Evolutionary conservation across 2,329 filamentous ascomycete species (phyloP), one percentile per base, ranked within the genome.

Genomic region (Penicillium sumatraense): DNA sequence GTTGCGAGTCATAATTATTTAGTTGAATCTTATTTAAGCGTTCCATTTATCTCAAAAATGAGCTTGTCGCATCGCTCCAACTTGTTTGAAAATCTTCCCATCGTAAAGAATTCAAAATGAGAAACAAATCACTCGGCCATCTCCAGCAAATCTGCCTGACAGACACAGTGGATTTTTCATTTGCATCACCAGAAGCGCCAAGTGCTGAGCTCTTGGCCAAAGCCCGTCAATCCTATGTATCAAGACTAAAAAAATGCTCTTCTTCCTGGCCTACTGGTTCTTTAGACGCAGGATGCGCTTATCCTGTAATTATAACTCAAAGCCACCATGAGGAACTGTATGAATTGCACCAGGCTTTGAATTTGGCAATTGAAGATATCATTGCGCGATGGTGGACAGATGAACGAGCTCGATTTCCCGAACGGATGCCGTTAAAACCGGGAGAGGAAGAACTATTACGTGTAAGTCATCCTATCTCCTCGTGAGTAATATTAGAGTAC

Each of bases 371-470:
- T 6, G 58, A 57, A n/a, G 60, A 69, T 49, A 69, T 71, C 27
- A 60, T 70, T 3, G 58, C 66, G 21, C 49, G 68, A 56, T 71
- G 68, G 68, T 68, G 63, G 61, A 58, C 58, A 1, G 69, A 71
- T 41, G 8, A 29, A 0, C 40, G 58, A 8, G 63, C 67, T 1
- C 18, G 46, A 2, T 65, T 71, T 23, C 62, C 66, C 4, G 27
- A 47, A 6, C 54, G 64, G 2, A 68, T 70, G 68, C 67, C 68
- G 5, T 47, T 70, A 24, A 66, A 69, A 38, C 35, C 53, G 1
- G 51, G 62, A 3, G 68, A 68, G 33, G 67, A 69, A 36, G 56
- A 60, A 18, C 41, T 69, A 3, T 36, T 70, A 23, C 56, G 49
- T 20, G 66, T 67, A 5, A 42, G 56, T 26, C 3, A 21, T 8